A percentile compares a stretch with the other conserved stretches of the same genome.
phyloP scores from a whole-genome alignment of 768 basidiomycete genomes.

The Cantharellus cinnabarinus region DNA sequence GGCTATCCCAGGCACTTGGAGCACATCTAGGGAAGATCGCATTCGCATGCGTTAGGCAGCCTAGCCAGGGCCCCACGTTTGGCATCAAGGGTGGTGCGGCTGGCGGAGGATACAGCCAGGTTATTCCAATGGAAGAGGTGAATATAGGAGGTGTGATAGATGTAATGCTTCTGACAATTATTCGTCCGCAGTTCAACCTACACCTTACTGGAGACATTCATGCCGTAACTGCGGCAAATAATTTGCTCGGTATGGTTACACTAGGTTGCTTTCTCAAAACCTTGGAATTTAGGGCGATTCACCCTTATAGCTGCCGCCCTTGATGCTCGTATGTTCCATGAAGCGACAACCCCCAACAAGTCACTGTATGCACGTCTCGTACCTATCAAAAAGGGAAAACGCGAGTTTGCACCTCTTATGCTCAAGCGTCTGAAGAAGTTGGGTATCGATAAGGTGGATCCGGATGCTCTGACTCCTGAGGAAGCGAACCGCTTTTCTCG shows the following conservation, averaged over 20 bases:
- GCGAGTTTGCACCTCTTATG: constrained; percentile 92
- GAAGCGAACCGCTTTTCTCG: constrained; percentile 81
- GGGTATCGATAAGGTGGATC: constrained; percentile 84
- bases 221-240: constrained; percentile 93
- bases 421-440: constrained; percentile 86
- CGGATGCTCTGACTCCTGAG: constrained; percentile 78
- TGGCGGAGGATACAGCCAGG: constrained; percentile 94
- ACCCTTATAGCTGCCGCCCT: constrained; percentile 60
- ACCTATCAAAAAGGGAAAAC: constrained; percentile 80
- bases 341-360: constrained; percentile 89
- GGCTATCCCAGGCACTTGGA: constrained; percentile 87
- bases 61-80: constrained; percentile 96
- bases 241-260: constrained; percentile 49
- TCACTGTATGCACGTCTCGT: constrained; percentile 83
- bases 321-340: constrained; percentile 95
- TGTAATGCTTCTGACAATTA: too few species aligned
- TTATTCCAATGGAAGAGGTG: constrained; percentile 98
- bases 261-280: not conserved
- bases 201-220: constrained; percentile 96
- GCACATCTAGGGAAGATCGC: constrained; percentile 83
- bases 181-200: constrained; percentile 55
- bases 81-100: constrained; percentile 99
- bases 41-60: constrained; percentile 94
- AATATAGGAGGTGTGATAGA: constrained; percentile 3
- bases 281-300: not conserved